Evolutionary conservation across 2,329 filamentous ascomycete species (phyloP), one percentile per base, ranked within the genome.

Genomic region (Botrytis hyacinthi): DNA sequence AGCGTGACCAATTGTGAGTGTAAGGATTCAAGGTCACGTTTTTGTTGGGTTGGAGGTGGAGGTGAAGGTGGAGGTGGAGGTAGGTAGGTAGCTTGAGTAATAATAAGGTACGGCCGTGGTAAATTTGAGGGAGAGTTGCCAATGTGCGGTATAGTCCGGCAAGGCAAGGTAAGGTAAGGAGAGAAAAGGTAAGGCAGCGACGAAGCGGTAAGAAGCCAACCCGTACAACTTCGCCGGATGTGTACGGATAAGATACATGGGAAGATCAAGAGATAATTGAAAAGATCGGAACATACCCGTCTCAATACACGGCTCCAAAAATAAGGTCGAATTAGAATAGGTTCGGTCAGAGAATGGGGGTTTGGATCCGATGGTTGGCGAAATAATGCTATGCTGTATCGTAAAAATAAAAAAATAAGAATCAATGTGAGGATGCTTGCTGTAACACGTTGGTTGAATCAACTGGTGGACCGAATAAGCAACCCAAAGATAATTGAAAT

Each of bases 401-500:
- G 65, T 68, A 54, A 68, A 67, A 57, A 57, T 57, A 29, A 14
- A 57, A 54, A 29, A 57, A 57, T 51, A 57, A 57, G 51, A 57
- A 54, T 68, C 48, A 68, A 68, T 29, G 16, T n/a, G 63, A 54
- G 46, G 22, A 68, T 68, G 66, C 65, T 68, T 68, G 65, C 35
- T 57, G 66, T 68, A 68, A 57, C 66, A 68, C 66, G 66, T 68
- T 68, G 48, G 35, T 57, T 68, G 66, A 68, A 42, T 68, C 32
- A 51, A n/a, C 35, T 32, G 66, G 48, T 68, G 66, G 66, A 57
- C 35, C 66, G 48, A 57, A 57, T 68, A 42, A 57, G 66, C 48
- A 68, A 57, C 35, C 48, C 40, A 29, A 42, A 22, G 26, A 22
- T 32, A 32, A 29, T 7, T 42, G 26, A 42, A 68, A 40, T 29